Evolutionary conservation across 768 basidiomycete genomes (phyloP), one percentile per base, ranked within the genome.

Genomic region (Tephrocybe sp.): DNA sequence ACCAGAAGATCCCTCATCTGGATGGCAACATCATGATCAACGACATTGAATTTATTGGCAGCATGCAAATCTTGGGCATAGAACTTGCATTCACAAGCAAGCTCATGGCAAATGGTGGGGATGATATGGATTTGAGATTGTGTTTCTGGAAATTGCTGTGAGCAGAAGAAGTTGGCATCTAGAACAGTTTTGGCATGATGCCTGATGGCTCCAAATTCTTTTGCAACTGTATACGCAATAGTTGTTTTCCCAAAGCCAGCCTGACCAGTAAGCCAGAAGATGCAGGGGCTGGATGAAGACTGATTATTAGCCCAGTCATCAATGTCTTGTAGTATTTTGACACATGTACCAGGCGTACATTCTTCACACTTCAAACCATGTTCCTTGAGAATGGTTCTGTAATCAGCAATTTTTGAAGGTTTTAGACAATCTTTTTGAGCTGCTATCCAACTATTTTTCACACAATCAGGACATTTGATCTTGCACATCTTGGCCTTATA

Each of bases 91-190:
- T 36, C 7, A 21, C 4, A n/a, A 42, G 45, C 45, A 26, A 53
- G 45, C 12, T 53, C 45, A 20, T 53, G 47, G 10, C 26, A 45
- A 18, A 53, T 37, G 10, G 61, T 67, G 21, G 46, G 62, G 49
- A 66, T 42, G 34, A 66, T 63, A 15, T 40, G n/a, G n/a, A 28
- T 59, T 10, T 45, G 30, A 1, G 14, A 21, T 40, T 50, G 23
- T 17, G 64, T 63, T 17, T 66, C 59, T 15, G 33, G 10, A 18
- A 34, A 45, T 21, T 45, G 45, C 10, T 61, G 60, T 8, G 67
- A 68, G 38, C 62, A 65, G 23, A 68, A 61, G 50, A 68, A 68
- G 45, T 58, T 65, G n/a, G 48, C 65, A 2, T 59, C 59, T 20
- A 68, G 41, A 14, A 56, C 45, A 26, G 20, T 28, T 30, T 11